Conservation (phyloP, 768 basidiomycete genomes). For the Lyophyllum semitale region DNA sequence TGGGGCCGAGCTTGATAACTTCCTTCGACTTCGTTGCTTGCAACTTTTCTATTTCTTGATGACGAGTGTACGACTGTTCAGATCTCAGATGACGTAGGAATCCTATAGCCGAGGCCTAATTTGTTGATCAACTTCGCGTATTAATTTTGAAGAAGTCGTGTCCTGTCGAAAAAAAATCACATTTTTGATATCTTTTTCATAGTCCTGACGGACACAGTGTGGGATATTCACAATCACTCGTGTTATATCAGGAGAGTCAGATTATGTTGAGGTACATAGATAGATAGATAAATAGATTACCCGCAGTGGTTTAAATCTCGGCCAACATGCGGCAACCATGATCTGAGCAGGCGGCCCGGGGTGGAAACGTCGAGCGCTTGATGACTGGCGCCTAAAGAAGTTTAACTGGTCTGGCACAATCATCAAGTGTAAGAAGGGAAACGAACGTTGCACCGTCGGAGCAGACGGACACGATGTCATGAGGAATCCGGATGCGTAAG, state of each 20-base stretch:
- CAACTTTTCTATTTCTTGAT: not conserved
- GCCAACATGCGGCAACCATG: too few species aligned
- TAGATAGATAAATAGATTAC: too few species aligned
- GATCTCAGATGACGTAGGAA: not conserved
- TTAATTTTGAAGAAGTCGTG: too few species aligned
- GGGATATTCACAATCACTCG: too few species aligned
- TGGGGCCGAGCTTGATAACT: not conserved
- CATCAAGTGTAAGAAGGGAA: too few species aligned
- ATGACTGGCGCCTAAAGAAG: not conserved
- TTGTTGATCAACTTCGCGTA: not conserved
- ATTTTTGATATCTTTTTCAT: not conserved
- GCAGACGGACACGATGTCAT: not conserved
- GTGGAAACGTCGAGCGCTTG: not conserved
- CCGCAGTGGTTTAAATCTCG: too few species aligned
- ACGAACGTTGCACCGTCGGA: too few species aligned
- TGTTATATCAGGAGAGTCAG: too few species aligned
- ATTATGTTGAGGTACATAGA: too few species aligned
- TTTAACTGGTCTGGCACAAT: not conserved
- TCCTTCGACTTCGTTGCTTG: not conserved
- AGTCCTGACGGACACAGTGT: too few species aligned
- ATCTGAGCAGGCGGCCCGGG: not conserved
- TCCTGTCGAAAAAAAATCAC: not conserved
- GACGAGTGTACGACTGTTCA: constrained; percentile 1
- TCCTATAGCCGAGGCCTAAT: constrained; percentile 1
- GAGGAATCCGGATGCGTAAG: not conserved